phyloP scores from a whole-genome alignment of 306 rosid species.

The Hippophae tibetana region DNA sequence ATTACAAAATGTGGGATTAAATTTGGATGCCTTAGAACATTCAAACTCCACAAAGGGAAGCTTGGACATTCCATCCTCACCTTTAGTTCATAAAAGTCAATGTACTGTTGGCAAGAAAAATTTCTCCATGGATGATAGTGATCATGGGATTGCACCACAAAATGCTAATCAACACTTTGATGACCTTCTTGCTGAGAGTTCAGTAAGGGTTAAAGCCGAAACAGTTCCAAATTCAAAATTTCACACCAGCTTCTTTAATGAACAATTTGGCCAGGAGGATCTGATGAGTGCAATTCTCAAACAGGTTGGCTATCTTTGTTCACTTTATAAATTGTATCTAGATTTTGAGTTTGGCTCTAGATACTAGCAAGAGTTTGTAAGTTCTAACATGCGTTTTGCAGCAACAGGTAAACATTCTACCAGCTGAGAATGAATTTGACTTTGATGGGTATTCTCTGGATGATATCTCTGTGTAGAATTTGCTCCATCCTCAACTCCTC shows the following conservation, averaged over 20 bases:
- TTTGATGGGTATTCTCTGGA: slow-evolving; percentile 81
- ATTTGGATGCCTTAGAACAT: slow-evolving; percentile 51
- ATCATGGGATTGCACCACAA: slow-evolving; percentile 35
- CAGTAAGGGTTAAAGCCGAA: slow-evolving; percentile 61
- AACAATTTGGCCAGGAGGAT: slow-evolving; percentile 81
- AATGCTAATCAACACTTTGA: slow-evolving; percentile 40
- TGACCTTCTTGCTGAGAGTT: slow-evolving; percentile 33
- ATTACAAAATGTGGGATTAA: slow-evolving; percentile 43
- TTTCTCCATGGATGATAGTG: slow-evolving; percentile 44
- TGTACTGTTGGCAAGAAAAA: slow-evolving; percentile 33
- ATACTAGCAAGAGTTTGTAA: too few relatives aligned
- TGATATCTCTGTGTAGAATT: slow-evolving; percentile 65
- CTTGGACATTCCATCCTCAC: slow-evolving; percentile 51
- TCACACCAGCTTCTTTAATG: slow-evolving; percentile 47
- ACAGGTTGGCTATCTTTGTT: slow-evolving; percentile 50
- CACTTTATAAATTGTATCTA: not conserved
- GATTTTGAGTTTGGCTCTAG: not conserved
- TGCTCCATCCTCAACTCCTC: slow-evolving; percentile 16
- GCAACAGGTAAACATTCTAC: slow-evolving; percentile 74
- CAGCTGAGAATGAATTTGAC: slow-evolving; percentile 63
- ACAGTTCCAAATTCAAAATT: slow-evolving; percentile 40
- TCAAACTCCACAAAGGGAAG: slow-evolving; percentile 50
- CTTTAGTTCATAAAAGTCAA: slow-evolving; percentile 55
- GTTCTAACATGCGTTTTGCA: slow-evolving; percentile 8
- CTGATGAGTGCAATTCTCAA: slow-evolving; percentile 87